phyloP scores from a whole-genome alignment of 2,329 filamentous ascomycete species.

The Fusarium sp. region DNA sequence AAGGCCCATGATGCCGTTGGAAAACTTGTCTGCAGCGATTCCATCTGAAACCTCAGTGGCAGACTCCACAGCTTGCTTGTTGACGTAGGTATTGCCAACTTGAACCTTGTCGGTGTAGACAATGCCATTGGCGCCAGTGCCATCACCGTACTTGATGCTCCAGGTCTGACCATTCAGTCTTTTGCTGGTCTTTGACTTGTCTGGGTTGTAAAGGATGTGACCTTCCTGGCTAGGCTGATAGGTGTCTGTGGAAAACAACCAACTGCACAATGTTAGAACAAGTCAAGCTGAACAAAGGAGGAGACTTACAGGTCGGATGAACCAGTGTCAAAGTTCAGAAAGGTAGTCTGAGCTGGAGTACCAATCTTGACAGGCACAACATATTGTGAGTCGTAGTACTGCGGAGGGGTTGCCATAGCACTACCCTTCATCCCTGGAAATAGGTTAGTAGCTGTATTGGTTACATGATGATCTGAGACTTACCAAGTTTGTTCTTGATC shows the following conservation, averaged over 20 bases:
- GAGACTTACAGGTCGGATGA: constrained; percentile 62
- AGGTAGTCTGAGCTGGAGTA: constrained; percentile 66
- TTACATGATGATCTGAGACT: not conserved
- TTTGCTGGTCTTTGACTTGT: constrained; percentile 58
- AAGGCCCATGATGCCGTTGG: constrained; percentile 55
- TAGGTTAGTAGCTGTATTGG: not conserved
- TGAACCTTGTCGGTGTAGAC: constrained; percentile 76
- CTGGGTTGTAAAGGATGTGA: constrained; percentile 70
- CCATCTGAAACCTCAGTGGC: constrained; percentile 68
- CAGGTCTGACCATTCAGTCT: constrained; percentile 61
- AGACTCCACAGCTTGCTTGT: constrained; percentile 74
- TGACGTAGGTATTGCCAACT: constrained; percentile 71
- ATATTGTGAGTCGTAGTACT: constrained; percentile 67
- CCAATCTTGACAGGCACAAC: constrained; percentile 74
- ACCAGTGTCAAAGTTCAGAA: constrained; percentile 77
- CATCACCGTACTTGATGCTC: constrained; percentile 75
- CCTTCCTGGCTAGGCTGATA: constrained; percentile 60
- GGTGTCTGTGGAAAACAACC: constrained; percentile 75
- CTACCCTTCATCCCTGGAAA: constrained; percentile 39
- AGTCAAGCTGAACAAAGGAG: accelerated
- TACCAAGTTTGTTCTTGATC: constrained; percentile 46
- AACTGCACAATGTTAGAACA: constrained; percentile 60
- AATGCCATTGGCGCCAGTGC: constrained; percentile 71
- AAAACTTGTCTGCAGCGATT: constrained; percentile 53
- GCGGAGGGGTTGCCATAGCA: constrained; percentile 48